Conservation (phyloP, 257 asterid species). For the Vinca minor region DNA sequence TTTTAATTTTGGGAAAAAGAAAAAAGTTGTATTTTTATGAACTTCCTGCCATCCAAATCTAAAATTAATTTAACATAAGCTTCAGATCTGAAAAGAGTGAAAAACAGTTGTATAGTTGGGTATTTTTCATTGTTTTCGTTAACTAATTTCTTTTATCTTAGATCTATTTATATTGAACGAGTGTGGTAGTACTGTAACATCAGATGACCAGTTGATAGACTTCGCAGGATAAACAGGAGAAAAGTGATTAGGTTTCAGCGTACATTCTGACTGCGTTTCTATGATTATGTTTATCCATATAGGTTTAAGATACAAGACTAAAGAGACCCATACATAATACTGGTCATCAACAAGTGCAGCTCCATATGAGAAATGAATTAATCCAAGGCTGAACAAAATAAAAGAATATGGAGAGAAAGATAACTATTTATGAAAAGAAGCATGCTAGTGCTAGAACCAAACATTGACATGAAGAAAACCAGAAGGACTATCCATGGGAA, state of each 20-base stretch:
- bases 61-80: neutral
- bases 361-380: slow-evolving; percentile 1
- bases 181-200: too few species aligned
- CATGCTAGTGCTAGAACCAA: neutral
- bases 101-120: neutral
- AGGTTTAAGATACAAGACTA: neutral
- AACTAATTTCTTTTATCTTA: neutral
- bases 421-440: too few species aligned
- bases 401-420: neutral
- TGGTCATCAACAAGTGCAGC: neutral
- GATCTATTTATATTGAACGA: neutral
- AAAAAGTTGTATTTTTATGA: neutral
- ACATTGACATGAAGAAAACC: neutral
- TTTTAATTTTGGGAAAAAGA: neutral
- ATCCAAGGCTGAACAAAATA: neutral
- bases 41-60: neutral
- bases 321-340: neutral
- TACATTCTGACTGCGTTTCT: too few species aligned
- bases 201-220: too few species aligned
- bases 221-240: neutral
- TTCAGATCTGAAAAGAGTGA: neutral
- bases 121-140: neutral
- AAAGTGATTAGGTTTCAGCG: neutral
- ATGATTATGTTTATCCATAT: neutral
- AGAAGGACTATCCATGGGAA: neutral